Percentiles rank a stretch among this genome's conserved stretches.
phyloP scores from a whole-genome alignment of 805 yeast genomes.

The Debaryomyces maramus region DNA sequence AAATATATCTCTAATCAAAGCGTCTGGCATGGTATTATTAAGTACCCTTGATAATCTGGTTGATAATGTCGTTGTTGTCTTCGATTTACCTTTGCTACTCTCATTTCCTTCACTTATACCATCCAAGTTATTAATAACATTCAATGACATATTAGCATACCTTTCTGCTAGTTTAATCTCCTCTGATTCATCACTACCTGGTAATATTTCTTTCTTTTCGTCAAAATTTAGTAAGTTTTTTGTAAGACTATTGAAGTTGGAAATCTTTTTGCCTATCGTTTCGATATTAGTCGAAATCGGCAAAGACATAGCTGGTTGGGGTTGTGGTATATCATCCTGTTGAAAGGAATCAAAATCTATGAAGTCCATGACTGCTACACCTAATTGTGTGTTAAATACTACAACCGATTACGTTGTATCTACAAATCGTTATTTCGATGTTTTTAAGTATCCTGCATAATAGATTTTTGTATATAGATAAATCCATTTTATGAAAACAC shows the following conservation, averaged over 20 bases:
- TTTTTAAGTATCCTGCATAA: too few species aligned
- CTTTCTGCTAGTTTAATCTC: constrained; percentile 36
- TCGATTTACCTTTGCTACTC: background rate
- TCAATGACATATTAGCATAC: constrained; percentile 50
- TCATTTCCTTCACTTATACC: constrained; percentile 3
- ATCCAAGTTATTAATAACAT: constrained; percentile 26
- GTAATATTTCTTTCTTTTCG: constrained; percentile 6
- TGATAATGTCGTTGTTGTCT: constrained; percentile 25
- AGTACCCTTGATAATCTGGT: constrained; percentile 52
- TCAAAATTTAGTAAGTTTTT: constrained; percentile 29
- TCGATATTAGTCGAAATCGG: constrained; percentile 41
- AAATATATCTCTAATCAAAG: constrained; percentile 33
- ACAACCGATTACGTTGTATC: background rate
- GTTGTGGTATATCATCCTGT: constrained; percentile 35
- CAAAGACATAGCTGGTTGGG: constrained; percentile 45
- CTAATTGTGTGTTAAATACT: background rate
- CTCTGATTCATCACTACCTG: constrained; percentile 7
- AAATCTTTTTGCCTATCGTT: constrained; percentile 30
- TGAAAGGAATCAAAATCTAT: constrained; percentile 39
- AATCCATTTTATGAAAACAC: too few species aligned
- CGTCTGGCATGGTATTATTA: constrained; percentile 44
- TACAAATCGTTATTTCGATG: too few species aligned
- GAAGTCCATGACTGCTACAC: constrained; percentile 40
- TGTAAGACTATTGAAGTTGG: constrained; percentile 33
- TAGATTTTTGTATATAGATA: too few species aligned